These are phyloP conservation scores for Penicillium pulvis DNA, from an alignment of 495 filamentous ascomycete species.

Conservation along the genomic window DNA sequence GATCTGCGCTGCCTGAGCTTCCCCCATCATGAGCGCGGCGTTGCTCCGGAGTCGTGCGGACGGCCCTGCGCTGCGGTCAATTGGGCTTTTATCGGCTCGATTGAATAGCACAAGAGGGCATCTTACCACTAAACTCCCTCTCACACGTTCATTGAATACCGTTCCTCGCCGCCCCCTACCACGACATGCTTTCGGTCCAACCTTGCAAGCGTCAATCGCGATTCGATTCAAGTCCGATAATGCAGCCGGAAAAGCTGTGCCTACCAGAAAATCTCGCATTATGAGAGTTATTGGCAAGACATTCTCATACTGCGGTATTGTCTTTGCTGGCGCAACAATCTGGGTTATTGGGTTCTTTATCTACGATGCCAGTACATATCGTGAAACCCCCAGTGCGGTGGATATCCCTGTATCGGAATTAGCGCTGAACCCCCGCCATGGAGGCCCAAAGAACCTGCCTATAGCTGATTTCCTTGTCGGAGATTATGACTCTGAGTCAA, in stretches of 20 bases:
- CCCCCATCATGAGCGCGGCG: conserved; percentile 39
- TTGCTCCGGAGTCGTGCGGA: conserved; percentile 42
- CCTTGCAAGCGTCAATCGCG: conserved; percentile 12
- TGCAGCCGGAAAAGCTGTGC: conserved; percentile 16
- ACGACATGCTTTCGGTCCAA: conserved; percentile 27
- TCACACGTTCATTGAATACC: conserved; percentile 28
- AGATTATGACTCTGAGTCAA: conserved; percentile 76
- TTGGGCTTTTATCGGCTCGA: conserved; percentile 30
- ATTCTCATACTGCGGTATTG: conserved; percentile 60
- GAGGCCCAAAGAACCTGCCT: conserved; percentile 94
- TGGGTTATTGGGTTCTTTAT: conserved; percentile 82
- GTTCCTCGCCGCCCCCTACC: conserved; percentile 25
- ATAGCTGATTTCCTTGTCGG: conserved; percentile 85
- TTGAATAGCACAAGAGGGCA: conserved; percentile 20
- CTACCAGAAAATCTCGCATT: conserved; percentile 16
- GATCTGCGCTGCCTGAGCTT: conserved; percentile 18
- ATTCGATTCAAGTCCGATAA: conserved; percentile 36
- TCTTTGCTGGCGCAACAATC: conserved; percentile 54
- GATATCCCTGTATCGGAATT: conserved; percentile 83
- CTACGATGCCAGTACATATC: conserved; percentile 93
- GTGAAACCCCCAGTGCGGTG: conserved; percentile 58
- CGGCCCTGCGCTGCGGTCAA: conserved; percentile 34
- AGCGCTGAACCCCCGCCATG: conserved; percentile 77
- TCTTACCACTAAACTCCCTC: conserved; percentile 12
- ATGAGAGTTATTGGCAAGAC: conserved; percentile 40